Evolutionary conservation across 441 rosid genomes (phyloP).

Genomic region (Syzygium syzygioides): DNA sequence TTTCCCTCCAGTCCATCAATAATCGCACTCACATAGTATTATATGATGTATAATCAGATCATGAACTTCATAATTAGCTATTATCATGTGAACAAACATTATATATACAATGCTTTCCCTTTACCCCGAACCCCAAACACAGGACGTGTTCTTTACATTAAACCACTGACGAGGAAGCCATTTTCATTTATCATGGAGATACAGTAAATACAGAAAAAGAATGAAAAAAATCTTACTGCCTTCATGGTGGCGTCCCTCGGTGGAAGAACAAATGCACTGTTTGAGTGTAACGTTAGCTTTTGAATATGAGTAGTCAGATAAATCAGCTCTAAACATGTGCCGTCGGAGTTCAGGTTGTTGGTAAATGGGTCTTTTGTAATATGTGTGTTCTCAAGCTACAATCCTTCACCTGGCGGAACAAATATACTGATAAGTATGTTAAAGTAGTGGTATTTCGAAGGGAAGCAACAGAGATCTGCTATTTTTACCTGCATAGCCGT

Average conservation of each 20-base stretch:
- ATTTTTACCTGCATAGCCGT: neutral
- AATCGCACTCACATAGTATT: neutral
- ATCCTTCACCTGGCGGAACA: neutral
- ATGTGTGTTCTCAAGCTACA: constrained; percentile 2
- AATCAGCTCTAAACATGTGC: neutral
- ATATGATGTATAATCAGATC: neutral
- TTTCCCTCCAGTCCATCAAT: neutral
- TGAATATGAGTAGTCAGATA: neutral
- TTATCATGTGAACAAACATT: neutral
- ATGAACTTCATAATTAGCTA: neutral
- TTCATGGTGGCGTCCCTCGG: neutral
- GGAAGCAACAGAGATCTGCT: neutral
- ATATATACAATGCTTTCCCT: neutral
- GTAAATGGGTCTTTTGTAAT: neutral
- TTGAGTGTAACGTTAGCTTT: neutral
- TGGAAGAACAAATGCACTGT: neutral
- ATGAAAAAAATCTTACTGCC: neutral
- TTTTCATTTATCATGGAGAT: neutral
- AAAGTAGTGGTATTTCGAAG: neutral
- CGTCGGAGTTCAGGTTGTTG: neutral
- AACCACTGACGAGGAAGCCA: neutral
- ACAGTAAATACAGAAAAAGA: neutral
- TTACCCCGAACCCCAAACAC: neutral
- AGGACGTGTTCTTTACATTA: neutral
- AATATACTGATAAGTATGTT: neutral